Evolutionary conservation across 2,329 filamentous ascomycete species (phyloP), one percentile per base, ranked within the genome.

Genomic region (Sordariomycetes sp.): DNA sequence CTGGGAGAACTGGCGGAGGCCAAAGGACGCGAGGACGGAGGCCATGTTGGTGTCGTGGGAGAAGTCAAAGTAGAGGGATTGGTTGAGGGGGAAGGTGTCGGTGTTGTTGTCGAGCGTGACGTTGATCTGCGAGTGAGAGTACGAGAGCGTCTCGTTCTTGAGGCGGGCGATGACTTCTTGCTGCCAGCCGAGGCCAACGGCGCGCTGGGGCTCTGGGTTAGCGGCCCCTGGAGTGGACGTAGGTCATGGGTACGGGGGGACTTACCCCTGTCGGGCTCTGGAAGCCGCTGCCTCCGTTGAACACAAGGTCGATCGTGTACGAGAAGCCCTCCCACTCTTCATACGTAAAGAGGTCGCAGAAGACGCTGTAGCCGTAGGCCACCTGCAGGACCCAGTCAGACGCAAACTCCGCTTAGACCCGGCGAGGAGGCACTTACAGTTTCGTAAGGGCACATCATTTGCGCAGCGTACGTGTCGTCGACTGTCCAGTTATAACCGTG

Each of bases 41-140:
- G 85, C 74, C 59, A 89, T 87, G 65, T 87, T 88, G 35, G 84
- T 86, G 68, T 91, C 87, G 67, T 91, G 87, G 17, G 80, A 84
- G 67, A 90, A 90, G 72, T 90, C 87, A 54, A 90, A 79, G 67
- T 90, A 89, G 17, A 91, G 74, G 24, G 74, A 78, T 66, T 91
- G 88, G 65, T 89, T 80, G 3, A 87, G 70, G 0, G 87, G 87
- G 66, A 91, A 91, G 0, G 86, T 90, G 39, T 73, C 73, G 0
- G 76, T 76, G 67, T 78, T 87, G 65, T 76, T 80, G 70, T 88
- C 85, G 34, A 89, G 77, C 0, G 86, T 89, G n/a, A 79, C 74
- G 65, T 89, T 89, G 70, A 82, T 80, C 62, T 82, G 78, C 0
- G 78, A 81, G 28, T 75, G 75, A 0, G 77, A 78, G 64, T 82